These are phyloP conservation scores for Dictyostelium intermedium DNA, from an alignment of 78 protist genomes.

Conservation along the genomic window DNA sequence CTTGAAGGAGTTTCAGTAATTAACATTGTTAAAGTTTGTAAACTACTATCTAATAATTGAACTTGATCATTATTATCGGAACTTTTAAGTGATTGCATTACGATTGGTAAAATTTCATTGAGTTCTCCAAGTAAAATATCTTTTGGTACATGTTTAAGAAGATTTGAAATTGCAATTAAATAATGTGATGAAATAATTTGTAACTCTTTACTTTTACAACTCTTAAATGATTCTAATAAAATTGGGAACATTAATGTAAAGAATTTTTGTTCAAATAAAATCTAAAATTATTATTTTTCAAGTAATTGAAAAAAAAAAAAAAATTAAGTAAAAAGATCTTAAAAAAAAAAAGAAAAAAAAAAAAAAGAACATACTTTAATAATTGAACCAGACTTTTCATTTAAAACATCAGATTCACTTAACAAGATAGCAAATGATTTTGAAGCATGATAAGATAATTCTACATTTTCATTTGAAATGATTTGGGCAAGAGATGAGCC, in stretches of 20 bases:
- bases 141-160: conserved; percentile 47
- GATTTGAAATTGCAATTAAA: conserved; percentile 57
- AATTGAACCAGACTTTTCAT: conserved; percentile 60
- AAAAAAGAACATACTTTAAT: conserved; percentile 2
- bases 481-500: neutral
- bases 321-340: too few species aligned
- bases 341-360: too few species aligned
- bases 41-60: conserved; percentile 32
- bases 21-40: conserved; percentile 67
- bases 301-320: neutral
- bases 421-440: conserved; percentile 33
- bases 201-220: neutral
- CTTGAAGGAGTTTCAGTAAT: conserved; percentile 31
- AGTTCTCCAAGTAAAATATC: conserved; percentile 47
- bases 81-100: conserved; percentile 44
- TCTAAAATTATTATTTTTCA: neutral
- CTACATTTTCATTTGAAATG: neutral
- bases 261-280: conserved; percentile 66
- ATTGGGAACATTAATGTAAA: conserved; percentile 57
- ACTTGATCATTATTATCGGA: neutral
- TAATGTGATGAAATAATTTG: conserved; percentile 12
- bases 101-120: conserved; percentile 60
- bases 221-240: conserved; percentile 49
- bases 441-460: conserved; percentile 22
- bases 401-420: conserved; percentile 10